Conservation (phyloP, 257 asterid genomes). For the Phtheirospermum japonicum region DNA sequence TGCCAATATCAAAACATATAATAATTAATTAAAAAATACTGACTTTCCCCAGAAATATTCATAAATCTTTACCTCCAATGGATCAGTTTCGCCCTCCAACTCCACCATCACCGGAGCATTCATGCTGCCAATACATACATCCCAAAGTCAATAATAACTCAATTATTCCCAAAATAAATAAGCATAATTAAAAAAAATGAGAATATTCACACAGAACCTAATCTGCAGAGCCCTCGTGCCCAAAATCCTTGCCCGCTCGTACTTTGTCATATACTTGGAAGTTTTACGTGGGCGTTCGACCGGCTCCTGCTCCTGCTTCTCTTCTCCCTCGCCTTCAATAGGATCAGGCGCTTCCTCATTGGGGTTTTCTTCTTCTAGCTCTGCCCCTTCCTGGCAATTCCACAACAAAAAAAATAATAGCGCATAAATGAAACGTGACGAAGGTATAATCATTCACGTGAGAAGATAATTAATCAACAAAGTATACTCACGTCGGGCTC, state of each 20-base stretch:
- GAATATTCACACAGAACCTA: conserved; percentile 40
- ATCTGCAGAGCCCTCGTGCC: conserved; percentile 95
- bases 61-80: conserved; percentile 62
- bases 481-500: conserved; percentile 63
- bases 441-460: not conserved
- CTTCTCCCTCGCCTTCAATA: conserved; percentile 62
- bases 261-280: conserved; percentile 89
- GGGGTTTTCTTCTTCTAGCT: conserved; percentile 60
- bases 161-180: not conserved
- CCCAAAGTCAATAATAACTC: conserved; percentile 11
- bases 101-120: conserved; percentile 99
- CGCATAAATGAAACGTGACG: not conserved
- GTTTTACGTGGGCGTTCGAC: conserved; percentile 75
- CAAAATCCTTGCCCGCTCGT: conserved; percentile 88
- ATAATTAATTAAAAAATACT: not conserved
- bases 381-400: conserved; percentile 70
- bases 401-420: not conserved
- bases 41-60: not conserved
- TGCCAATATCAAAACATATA: not conserved
- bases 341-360: conserved; percentile 56
- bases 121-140: conserved; percentile 55
- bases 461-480: not conserved
- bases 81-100: conserved; percentile 93
- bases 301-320: conserved; percentile 57
- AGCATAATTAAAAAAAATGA: not conserved